Base-by-base conservation (phyloP, 2,329 filamentous ascomycete species). In the Calonectria fujianensis region DNA sequence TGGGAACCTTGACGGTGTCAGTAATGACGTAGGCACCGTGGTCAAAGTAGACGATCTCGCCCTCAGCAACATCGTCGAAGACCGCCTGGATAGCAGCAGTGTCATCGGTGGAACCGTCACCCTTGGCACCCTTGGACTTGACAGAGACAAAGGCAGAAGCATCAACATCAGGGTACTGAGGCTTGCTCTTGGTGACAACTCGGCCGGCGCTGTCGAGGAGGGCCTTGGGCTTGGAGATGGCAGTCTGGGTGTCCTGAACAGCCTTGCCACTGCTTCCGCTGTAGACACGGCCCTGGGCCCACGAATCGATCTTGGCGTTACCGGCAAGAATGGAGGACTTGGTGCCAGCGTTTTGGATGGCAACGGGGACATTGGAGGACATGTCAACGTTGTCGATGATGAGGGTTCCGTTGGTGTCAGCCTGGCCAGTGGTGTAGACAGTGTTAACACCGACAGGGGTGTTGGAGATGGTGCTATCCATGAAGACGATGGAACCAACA, bases 301-400 rank as follows among this genome's bases (percentile, higher is more conserved):
- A 99, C 7, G 92, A 93, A 3, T 87, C 84, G 73, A 98, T 89
- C 76, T 92, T 90, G 61, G 90, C 87, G 80, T 94, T 94, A 74
- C 95, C 95, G 2, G 88, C 86, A 37, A 98, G 90, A 57, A 98
- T 87, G 2, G 88, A 88, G 6, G 86, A 84, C 54, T 90, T 87
- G 59, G 91, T 93, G 75, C 87, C 88, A 27, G 87, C 84, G 78
- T 90, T 90, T 76, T 89, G 84, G 69, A 98, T 91, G 39, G 95
- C 95, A 31, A 91, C 89, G 9, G 90, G 88, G 69, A 94, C 92
- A 70, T 91, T 93, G 63, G 88, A 88, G 77, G 85, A 86, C 86
- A 98, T 95, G 86, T 98, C 95, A 41, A 97, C 95, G 79, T 98
- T 98, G 86, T 98, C 95, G 14, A 98, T 85, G 78, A 98, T 90